Evolutionary conservation across 1,284 basidiomycete genomes (phyloP).

Genomic region (Pseudomicrostroma phylloplanum): DNA sequence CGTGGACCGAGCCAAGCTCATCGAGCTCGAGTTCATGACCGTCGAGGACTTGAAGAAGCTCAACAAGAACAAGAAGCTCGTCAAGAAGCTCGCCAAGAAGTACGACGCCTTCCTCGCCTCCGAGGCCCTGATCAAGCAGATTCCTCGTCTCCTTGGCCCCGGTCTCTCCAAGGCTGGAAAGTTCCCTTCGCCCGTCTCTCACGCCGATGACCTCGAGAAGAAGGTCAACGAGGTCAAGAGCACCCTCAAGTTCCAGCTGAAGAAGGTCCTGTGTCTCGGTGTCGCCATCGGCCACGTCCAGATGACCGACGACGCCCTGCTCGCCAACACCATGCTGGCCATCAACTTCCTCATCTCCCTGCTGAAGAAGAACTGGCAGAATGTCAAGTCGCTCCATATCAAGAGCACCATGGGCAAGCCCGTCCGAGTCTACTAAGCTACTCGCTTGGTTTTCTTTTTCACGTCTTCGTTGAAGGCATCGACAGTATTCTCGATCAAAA

Average conservation of each 20-base stretch:
- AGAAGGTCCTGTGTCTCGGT: conserved; percentile 99
- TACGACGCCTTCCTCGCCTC: conserved; percentile 99
- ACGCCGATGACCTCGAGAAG: conserved; percentile 81
- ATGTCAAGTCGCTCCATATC: conserved; percentile 97
- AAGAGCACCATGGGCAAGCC: conserved; percentile 99
- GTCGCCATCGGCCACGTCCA: conserved; percentile 96
- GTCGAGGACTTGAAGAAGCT: conserved; percentile 99
- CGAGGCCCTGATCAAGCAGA: conserved; percentile 98
- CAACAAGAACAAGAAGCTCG: conserved; percentile 99
- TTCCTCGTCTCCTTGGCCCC: conserved; percentile 96
- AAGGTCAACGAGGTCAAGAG: conserved; percentile 94
- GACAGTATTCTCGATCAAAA: conserved; percentile 15
- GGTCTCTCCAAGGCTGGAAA: conserved; percentile 99
- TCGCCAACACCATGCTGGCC: conserved; percentile 92
- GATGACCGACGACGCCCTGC: conserved; percentile 95
- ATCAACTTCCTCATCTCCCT: conserved; percentile 99
- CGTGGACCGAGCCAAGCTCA: conserved; percentile 97
- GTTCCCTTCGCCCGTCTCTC: conserved; percentile 90
- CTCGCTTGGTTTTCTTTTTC: neutral
- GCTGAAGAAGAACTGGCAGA: conserved; percentile 99
- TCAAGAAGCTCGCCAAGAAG: conserved; percentile 99
- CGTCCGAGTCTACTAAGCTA: conserved; percentile 75
- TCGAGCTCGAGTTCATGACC: conserved; percentile 92
- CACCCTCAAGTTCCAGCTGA: conserved; percentile 68
- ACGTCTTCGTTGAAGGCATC: conserved; percentile 4